Evolutionary conservation across 2,329 filamentous ascomycete genomes (phyloP).

Genomic region (Chaetomiaceae sp.): DNA sequence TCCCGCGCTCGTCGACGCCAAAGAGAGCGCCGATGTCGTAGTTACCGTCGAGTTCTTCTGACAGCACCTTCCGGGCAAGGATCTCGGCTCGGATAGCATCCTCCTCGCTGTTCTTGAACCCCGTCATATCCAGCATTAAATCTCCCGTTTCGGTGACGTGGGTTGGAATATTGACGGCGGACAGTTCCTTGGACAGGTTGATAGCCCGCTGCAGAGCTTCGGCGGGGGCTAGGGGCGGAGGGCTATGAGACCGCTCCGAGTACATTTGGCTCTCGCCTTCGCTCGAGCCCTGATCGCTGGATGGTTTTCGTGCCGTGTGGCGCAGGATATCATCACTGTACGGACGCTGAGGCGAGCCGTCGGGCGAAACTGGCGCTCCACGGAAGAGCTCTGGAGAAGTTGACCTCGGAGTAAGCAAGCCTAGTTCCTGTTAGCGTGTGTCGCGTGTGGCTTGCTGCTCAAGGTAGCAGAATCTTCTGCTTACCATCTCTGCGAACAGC

Average conservation of each 20-base stretch:
- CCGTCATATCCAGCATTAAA: slow-evolving; percentile 96
- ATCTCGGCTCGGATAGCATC: slow-evolving; percentile 87
- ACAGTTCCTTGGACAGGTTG: slow-evolving; percentile 78
- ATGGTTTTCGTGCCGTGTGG: slow-evolving; percentile 36
- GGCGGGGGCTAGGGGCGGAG: slow-evolving; percentile 61
- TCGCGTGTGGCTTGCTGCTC: no score
- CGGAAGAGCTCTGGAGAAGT: slow-evolving; percentile 46
- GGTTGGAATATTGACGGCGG: slow-evolving; percentile 84
- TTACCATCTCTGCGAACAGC: slow-evolving; percentile 32
- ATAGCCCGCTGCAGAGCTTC: slow-evolving; percentile 81
- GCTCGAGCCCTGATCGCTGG: slow-evolving; percentile 32
- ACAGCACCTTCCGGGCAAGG: slow-evolving; percentile 85
- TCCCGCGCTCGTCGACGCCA: slow-evolving; percentile 89
- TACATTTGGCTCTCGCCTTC: slow-evolving; percentile 32
- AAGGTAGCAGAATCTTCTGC: neutral
- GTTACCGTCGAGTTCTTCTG: slow-evolving; percentile 87
- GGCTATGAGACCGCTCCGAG: slow-evolving; percentile 65
- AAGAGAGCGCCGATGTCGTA: slow-evolving; percentile 96
- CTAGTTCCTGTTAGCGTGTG: slow-evolving; percentile 30
- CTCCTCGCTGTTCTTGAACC: slow-evolving; percentile 90
- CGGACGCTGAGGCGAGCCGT: slow-evolving; percentile 45
- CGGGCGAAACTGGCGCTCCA: slow-evolving; percentile 42
- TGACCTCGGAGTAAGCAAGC: slow-evolving; percentile 46
- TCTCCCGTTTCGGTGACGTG: slow-evolving; percentile 90
- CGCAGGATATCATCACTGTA: slow-evolving; percentile 52